Conservation (phyloP, 352 stramenopile species). For the Phytophthora idaei region DNA sequence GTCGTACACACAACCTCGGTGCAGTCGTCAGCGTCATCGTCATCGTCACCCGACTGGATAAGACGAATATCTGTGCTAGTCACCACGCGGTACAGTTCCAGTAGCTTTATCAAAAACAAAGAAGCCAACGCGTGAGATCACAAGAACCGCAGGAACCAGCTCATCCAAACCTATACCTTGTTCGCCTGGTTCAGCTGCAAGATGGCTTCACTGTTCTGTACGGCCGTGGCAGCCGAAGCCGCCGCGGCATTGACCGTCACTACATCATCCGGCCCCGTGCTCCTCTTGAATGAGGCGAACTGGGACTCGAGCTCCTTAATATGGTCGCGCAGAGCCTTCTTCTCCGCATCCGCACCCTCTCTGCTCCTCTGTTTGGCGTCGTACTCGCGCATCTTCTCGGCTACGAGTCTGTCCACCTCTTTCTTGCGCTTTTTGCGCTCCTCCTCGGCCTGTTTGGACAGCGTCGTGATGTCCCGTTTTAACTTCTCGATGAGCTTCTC, state of each 20-base stretch:
- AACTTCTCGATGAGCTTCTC: constrained; percentile 74
- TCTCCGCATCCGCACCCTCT: constrained; percentile 42
- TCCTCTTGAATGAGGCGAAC: constrained; percentile 54
- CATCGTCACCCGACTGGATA: constrained; percentile 65
- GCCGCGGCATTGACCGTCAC: constrained; percentile 43
- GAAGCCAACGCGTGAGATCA: constrained; percentile 1
- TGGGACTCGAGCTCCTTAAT: constrained; percentile 66
- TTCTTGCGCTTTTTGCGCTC: constrained; percentile 47
- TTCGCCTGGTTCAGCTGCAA: constrained; percentile 71
- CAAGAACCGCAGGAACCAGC: neutral
- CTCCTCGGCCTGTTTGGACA: constrained; percentile 63
- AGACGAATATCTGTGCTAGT: constrained; percentile 80
- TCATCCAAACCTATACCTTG: constrained; percentile 47
- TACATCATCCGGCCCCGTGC: constrained; percentile 43
- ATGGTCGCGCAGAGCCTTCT: constrained; percentile 39
- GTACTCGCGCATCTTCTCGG: constrained; percentile 49
- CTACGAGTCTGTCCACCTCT: constrained; percentile 55
- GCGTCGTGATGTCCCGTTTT: constrained; percentile 62
- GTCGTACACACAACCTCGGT: constrained; percentile 74
- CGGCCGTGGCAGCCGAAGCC: constrained; percentile 35
- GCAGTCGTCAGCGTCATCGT: constrained; percentile 52
- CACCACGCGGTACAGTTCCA: constrained; percentile 79
- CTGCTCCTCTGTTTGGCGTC: constrained; percentile 41
- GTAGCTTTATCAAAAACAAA: constrained; percentile 43
- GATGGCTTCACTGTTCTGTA: constrained; percentile 49